Base-by-base conservation (phyloP, 176 grass and related monocot genomes). In the Aegilops umbellulata region DNA sequence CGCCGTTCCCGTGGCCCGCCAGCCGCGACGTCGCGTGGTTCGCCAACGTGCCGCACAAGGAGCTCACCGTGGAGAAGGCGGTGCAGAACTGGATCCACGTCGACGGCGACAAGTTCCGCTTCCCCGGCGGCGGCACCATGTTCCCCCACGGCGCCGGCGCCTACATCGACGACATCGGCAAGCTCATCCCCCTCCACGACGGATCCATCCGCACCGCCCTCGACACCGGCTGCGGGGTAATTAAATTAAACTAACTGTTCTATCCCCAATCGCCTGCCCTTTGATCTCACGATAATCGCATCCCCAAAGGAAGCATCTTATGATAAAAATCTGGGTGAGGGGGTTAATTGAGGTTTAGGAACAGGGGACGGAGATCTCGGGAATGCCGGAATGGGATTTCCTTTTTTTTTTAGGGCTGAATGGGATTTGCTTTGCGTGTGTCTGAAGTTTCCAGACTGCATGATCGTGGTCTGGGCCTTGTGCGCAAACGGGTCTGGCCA, bases 41-140 rank as follows among this genome's bases (percentile, higher is more conserved):
- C 82, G 87, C 92, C 65, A 99, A 99, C 82, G 94, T 96, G 79
- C 97, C 97, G 26, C 94, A 99, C 83, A 96, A 96, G 85, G 94
- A 96, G 90, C 88, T 99, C 68, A 89, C 85, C 36, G 92, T 96
- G 34, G 97, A 99, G 92, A 99, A 99, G 86, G 97, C 94, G 10
- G 94, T 96, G 83, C 97, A 99, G 87, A 99, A 99, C 69, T 99
- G 97, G 97, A 91, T 99, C 85, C 90, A 23, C 79, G 88, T 96
- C 60, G 94, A 99, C 20, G 92, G 94, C 1, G 90, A 99, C 83
- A 93, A 85, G 87, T 94, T 96, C 74, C 82, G 92, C 1, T 99
- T 99, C 84, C 97, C 97, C 1, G 97, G 97, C 1, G 97, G 97
- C 16, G 97, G 97, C 20, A 99, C 94, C 58, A 96, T 96, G 97